A percentile compares a stretch with the other conserved stretches of the same genome.
Evolutionary conservation across 139 green algal genomes (phyloP).

Genomic region (Coelastrella sp.): DNA sequence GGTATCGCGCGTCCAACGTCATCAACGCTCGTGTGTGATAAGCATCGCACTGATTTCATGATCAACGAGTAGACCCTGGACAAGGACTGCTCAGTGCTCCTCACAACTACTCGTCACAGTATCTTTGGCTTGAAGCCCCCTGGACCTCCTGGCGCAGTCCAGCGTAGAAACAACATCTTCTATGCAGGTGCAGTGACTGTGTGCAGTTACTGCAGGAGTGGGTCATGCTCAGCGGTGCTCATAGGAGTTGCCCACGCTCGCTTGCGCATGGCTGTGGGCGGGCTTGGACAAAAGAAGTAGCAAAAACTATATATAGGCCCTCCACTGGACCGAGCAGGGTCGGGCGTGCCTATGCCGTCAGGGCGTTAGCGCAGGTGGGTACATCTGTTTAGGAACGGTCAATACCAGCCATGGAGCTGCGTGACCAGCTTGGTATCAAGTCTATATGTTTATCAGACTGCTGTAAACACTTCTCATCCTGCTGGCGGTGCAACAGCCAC

Average conservation of each 20-base stretch:
- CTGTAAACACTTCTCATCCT: not conserved
- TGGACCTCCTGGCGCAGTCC: too few species aligned
- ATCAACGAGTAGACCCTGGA: too few species aligned
- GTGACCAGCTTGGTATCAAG: not conserved
- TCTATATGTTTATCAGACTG: not conserved
- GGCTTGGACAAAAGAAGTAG: not conserved
- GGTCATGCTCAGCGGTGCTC: not conserved
- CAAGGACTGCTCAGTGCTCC: not conserved
- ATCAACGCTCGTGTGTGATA: too few species aligned
- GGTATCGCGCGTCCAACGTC: too few species aligned
- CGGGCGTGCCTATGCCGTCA: not conserved
- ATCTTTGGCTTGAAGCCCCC: not conserved
- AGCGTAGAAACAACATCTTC: too few species aligned
- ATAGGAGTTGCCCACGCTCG: not conserved
- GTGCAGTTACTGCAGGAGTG: not conserved
- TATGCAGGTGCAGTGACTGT: not conserved
- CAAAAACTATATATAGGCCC: not conserved
- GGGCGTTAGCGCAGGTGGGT: conserved; percentile 17
- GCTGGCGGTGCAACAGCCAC: not conserved
- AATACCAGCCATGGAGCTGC: not conserved
- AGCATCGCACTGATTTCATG: too few species aligned
- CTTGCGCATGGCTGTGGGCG: not conserved
- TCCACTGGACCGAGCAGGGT: not conserved
- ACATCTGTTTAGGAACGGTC: not conserved
- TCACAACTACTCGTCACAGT: not conserved